phyloP scores from a whole-genome alignment of 2,329 filamentous ascomycete genomes.

The Cytospora paraplurivora region DNA sequence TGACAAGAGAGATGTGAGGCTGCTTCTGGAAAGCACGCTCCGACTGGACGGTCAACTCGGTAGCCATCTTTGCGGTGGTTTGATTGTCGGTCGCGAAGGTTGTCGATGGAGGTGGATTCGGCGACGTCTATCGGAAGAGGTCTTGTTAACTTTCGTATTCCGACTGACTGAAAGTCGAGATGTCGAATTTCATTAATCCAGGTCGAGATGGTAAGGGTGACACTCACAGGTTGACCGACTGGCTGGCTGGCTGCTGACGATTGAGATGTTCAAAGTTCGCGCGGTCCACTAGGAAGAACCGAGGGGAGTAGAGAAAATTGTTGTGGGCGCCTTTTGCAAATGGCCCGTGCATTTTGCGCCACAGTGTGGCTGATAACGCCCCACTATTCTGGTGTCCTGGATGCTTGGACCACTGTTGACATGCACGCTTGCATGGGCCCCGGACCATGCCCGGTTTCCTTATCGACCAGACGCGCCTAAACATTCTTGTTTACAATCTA shows the following conservation, averaged over 20 bases:
- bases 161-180: conserved; percentile 31
- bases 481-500: conserved; percentile 19
- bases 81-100: conserved; percentile 44
- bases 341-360: conserved; percentile 11
- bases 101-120: conserved; percentile 32
- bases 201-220: conserved; percentile 10
- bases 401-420: background rate
- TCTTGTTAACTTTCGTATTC: conserved; percentile 35
- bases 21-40: conserved; percentile 99
- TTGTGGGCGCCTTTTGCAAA: background rate
- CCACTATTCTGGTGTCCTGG: background rate
- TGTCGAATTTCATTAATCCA: conserved; percentile 22
- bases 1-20: conserved; percentile 99
- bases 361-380: conserved; percentile 3
- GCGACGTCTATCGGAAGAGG: conserved; percentile 33
- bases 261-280: conserved; percentile 23
- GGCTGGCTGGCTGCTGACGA: conserved; percentile 24
- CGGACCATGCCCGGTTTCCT: background rate
- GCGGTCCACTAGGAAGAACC: conserved; percentile 3
- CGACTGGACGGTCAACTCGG: conserved; percentile 98
- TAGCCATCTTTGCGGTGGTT: conserved; percentile 75
- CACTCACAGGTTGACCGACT: conserved; percentile 29
- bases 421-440: background rate
- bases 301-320: conserved; percentile 3
- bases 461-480: conserved; percentile 21